A percentile compares a stretch with the other conserved stretches of the same genome.
These are phyloP conservation scores for Fraxinus greggii DNA, from an alignment of 305 asterid genomes.

Conservation along the genomic window DNA sequence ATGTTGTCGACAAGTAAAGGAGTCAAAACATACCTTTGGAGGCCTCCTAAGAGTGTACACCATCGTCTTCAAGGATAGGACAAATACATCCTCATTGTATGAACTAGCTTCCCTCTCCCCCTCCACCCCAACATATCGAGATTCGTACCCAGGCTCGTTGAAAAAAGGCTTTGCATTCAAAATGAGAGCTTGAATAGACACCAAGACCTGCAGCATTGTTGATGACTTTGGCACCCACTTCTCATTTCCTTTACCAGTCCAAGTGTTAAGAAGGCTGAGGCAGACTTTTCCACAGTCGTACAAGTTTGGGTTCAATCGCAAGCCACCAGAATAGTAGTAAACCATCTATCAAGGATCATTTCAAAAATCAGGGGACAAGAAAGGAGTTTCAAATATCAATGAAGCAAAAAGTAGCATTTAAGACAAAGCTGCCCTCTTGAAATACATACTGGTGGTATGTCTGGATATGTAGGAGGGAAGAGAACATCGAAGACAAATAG, in stretches of 20 bases:
- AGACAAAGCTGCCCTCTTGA: not conserved
- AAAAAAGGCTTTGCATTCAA: conserved; percentile 50
- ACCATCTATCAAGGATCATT: conserved; percentile 38
- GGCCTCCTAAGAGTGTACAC: conserved; percentile 56
- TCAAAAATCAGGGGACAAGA: not conserved
- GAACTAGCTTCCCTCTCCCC: conserved; percentile 36
- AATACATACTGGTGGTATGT: conserved; percentile 51
- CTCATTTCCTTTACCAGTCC: conserved; percentile 52
- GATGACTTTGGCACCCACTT: conserved; percentile 52
- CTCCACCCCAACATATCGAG: conserved; percentile 27
- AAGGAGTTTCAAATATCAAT: not conserved
- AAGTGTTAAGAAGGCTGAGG: conserved; percentile 60
- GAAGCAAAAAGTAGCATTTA: not conserved
- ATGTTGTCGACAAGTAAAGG: not conserved
- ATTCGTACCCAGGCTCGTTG: conserved; percentile 56
- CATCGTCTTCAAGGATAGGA: conserved; percentile 59
- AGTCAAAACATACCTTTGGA: conserved; percentile 38
- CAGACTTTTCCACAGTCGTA: conserved; percentile 62
- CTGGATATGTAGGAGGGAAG: conserved; percentile 52
- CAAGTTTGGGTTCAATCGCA: conserved; percentile 59
- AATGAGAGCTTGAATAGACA: conserved; percentile 60
- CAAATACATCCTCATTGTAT: conserved; percentile 45
- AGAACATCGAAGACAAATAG: conserved; percentile 52
- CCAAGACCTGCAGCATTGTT: conserved; percentile 61
- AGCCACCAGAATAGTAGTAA: conserved; percentile 58